phyloP scores from a whole-genome alignment of 768 basidiomycete genomes.

The Macrolepiota dolichaula region DNA sequence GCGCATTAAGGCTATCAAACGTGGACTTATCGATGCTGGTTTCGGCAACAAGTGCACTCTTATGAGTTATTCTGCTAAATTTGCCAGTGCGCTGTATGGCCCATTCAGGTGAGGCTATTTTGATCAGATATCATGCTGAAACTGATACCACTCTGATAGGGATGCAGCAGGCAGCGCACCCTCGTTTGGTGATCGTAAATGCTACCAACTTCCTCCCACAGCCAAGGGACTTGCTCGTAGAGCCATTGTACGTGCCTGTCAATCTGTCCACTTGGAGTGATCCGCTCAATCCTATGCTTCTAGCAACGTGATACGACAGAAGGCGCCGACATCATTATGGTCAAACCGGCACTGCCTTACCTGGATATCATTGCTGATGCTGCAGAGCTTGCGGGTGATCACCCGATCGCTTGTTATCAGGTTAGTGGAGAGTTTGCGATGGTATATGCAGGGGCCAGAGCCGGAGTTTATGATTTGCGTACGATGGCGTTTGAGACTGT shows the following conservation, averaged over 20 bases:
- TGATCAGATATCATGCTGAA: not conserved
- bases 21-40: slow-evolving; percentile 76
- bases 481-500: slow-evolving; percentile 93
- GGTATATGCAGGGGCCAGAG: slow-evolving; percentile 89
- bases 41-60: slow-evolving; percentile 85
- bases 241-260: slow-evolving; percentile 71
- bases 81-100: slow-evolving; percentile 92
- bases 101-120: slow-evolving; percentile 72
- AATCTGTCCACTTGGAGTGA: not conserved
- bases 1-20: slow-evolving; percentile 85
- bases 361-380: slow-evolving; percentile 95
- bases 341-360: slow-evolving; percentile 95
- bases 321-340: slow-evolving; percentile 99
- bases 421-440: slow-evolving; percentile 98
- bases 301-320: slow-evolving; percentile 86
- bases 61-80: slow-evolving; percentile 98
- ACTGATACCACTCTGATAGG: slow-evolving; percentile 35
- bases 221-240: slow-evolving; percentile 89
- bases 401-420: slow-evolving; percentile 95
- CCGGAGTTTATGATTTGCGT: slow-evolving; percentile 90
- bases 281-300: slow-evolving; percentile 3
- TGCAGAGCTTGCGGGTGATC: slow-evolving; percentile 72
- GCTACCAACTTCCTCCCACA: slow-evolving; percentile 92
- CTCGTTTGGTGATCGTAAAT: slow-evolving; percentile 93
- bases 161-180: slow-evolving; percentile 98